Conservation (phyloP, 352 stramenopile species). For the Pythium sp. region DNA sequence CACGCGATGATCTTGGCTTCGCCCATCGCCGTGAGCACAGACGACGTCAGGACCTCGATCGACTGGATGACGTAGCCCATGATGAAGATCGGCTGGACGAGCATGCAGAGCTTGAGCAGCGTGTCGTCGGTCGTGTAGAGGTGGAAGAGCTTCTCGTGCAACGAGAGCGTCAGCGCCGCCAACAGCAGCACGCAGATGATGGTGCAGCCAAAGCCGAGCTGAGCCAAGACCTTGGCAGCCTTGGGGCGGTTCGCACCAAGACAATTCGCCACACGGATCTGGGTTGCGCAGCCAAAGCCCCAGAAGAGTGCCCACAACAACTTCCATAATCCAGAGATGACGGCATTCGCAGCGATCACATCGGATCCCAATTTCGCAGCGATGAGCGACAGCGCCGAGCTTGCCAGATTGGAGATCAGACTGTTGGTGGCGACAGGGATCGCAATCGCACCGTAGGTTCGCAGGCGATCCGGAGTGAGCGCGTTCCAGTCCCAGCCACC, state of each 20-base stretch:
- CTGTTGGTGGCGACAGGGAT: slow-evolving; percentile 26
- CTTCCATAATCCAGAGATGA: slow-evolving; percentile 59
- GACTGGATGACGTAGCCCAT: slow-evolving; percentile 41
- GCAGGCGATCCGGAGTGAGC: not conserved
- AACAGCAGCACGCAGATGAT: slow-evolving; percentile 42
- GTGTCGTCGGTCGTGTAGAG: slow-evolving; percentile 49
- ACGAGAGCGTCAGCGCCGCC: slow-evolving; percentile 34
- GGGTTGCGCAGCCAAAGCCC: no score
- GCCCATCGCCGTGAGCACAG: slow-evolving; percentile 46
- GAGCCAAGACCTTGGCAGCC: slow-evolving; percentile 48
- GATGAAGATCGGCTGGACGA: slow-evolving; percentile 51
- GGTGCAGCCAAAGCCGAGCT: slow-evolving; percentile 63
- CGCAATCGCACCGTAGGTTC: slow-evolving; percentile 13
- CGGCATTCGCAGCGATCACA: slow-evolving; percentile 38
- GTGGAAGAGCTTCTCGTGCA: slow-evolving; percentile 34
- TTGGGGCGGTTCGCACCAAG: no score
- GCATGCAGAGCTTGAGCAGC: slow-evolving; percentile 30
- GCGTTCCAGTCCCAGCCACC: no score
- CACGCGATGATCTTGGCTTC: slow-evolving; percentile 39
- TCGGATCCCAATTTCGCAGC: slow-evolving; percentile 38
- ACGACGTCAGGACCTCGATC: slow-evolving; percentile 45
- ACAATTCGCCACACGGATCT: no score
- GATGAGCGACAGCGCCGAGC: slow-evolving; percentile 34
- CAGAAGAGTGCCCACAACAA: no score
- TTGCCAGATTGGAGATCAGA: slow-evolving; percentile 35